Percentiles rank a stretch among this genome's conserved stretches.
These are phyloP conservation scores for Phyllosticta citribraziliensis DNA, from an alignment of 2,329 filamentous ascomycete species.

Conservation along the genomic window DNA sequence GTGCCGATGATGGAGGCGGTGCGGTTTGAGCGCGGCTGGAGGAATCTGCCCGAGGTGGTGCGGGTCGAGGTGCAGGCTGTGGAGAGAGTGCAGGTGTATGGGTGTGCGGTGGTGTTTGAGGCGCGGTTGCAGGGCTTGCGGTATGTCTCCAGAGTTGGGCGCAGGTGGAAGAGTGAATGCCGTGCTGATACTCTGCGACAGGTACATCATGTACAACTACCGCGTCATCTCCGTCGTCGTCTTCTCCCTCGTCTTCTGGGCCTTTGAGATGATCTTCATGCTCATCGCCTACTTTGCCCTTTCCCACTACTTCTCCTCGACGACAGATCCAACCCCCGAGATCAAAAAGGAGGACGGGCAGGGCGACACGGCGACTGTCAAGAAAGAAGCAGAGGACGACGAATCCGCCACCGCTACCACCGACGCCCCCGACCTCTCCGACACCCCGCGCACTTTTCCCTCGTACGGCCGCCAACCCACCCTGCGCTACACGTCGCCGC, in stretches of 20 bases:
- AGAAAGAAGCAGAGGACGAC: slow-evolving; percentile 15
- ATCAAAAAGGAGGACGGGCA: not conserved
- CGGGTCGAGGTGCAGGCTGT: slow-evolving; percentile 62
- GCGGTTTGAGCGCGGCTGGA: slow-evolving; percentile 48
- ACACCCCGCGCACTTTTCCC: slow-evolving; percentile 40
- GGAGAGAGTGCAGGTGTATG: slow-evolving; percentile 67
- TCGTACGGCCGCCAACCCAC: slow-evolving; percentile 35
- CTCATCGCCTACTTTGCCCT: slow-evolving; percentile 54
- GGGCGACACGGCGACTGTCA: slow-evolving; percentile 9
- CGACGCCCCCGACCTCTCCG: slow-evolving; percentile 27
- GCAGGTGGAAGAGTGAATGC: not conserved
- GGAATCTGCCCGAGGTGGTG: slow-evolving; percentile 45
- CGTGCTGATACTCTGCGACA: slow-evolving; percentile 14
- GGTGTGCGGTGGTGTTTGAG: slow-evolving; percentile 55
- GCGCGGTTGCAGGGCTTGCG: slow-evolving; percentile 67
- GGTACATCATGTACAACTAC: slow-evolving; percentile 83
- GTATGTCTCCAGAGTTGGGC: slow-evolving; percentile 21
- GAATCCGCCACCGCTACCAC: slow-evolving; percentile 13
- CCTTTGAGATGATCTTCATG: slow-evolving; percentile 59
- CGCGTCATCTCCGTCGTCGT: slow-evolving; percentile 58
- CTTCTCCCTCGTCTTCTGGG: slow-evolving; percentile 68
- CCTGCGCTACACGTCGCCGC: slow-evolving; percentile 26
- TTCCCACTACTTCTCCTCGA: slow-evolving; percentile 27
- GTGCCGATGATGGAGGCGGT: slow-evolving; percentile 67
- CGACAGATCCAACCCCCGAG: not conserved